Evolutionary conservation across 257 asterid species (phyloP).

Genomic region (Knoxia roxburghii): DNA sequence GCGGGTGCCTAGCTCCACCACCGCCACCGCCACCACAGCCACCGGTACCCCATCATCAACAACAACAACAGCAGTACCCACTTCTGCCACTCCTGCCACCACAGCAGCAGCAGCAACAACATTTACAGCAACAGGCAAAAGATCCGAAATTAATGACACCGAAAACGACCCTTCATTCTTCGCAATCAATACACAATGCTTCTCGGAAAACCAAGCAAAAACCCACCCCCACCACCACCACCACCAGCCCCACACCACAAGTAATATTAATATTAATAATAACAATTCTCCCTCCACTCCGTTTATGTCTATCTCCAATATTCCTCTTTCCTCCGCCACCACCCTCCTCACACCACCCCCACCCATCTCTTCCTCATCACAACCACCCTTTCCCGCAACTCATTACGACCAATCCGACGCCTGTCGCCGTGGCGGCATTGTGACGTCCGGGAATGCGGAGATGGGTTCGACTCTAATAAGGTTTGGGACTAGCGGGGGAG

Average conservation of each 20-base stretch:
- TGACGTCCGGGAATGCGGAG: constrained; percentile 21
- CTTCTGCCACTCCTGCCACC: constrained; percentile 22
- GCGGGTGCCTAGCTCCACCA: constrained; percentile 21
- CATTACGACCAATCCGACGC: constrained; percentile 26
- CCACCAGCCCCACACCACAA: too few species aligned
- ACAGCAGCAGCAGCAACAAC: constrained; percentile 14
- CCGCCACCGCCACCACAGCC: constrained; percentile 20
- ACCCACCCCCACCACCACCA: not conserved
- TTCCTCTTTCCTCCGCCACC: constrained; percentile 11
- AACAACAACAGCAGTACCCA: constrained; percentile 19
- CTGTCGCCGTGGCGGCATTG: constrained; percentile 18
- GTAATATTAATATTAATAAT: too few species aligned
- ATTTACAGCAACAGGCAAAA: constrained; percentile 33
- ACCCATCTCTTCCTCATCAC: constrained; percentile 10
- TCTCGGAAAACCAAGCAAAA: constrained; percentile 44
- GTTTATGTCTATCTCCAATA: constrained; percentile 8
- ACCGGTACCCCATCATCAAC: constrained; percentile 19
- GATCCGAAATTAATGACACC: constrained; percentile 42
- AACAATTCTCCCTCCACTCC: constrained; percentile 13
- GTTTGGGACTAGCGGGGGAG: constrained; percentile 71
- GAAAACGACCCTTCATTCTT: constrained; percentile 58
- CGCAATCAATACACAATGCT: constrained; percentile 47
- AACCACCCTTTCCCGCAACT: constrained; percentile 25
- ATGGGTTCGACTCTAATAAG: constrained; percentile 53
- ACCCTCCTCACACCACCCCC: constrained; percentile 16